Conservation (phyloP, 768 basidiomycete genomes). For the Podaxis sp. region DNA sequence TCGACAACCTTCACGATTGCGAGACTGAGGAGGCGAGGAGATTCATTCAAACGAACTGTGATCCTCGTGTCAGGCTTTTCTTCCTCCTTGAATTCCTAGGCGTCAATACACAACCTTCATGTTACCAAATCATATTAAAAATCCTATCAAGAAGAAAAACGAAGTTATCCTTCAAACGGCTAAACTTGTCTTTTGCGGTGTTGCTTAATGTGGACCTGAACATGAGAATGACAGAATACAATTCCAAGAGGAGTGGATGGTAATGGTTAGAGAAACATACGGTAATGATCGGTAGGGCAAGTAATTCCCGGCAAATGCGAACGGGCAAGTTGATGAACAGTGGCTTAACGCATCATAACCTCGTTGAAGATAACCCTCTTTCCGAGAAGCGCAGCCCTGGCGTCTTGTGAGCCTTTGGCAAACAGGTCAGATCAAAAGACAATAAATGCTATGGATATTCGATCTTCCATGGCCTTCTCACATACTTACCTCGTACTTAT, state of each 20-base stretch:
- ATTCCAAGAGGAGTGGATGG: background rate
- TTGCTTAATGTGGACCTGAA: background rate
- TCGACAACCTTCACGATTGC: background rate
- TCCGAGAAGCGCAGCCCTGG: background rate
- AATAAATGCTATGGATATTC: background rate
- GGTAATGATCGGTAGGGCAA: slow-evolving; percentile 4
- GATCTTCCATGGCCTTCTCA: background rate
- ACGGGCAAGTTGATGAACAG: background rate
- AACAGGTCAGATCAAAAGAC: background rate
- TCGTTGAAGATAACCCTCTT: background rate
- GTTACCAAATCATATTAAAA: background rate
- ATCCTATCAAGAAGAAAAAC: background rate
- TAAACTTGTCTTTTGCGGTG: background rate
- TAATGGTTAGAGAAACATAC: background rate
- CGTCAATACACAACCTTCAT: background rate
- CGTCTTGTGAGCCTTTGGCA: background rate
- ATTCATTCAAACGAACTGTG: background rate
- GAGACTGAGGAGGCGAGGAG: background rate
- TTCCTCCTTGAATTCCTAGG: background rate
- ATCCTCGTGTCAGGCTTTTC: background rate
- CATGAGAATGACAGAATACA: slow-evolving; percentile 1
- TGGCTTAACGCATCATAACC: background rate
- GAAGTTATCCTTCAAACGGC: background rate
- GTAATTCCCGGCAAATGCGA: background rate
- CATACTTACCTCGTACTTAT: background rate